Evolutionary conservation across 2,329 filamentous ascomycete species (phyloP).

Genomic region (Periconia sp.): DNA sequence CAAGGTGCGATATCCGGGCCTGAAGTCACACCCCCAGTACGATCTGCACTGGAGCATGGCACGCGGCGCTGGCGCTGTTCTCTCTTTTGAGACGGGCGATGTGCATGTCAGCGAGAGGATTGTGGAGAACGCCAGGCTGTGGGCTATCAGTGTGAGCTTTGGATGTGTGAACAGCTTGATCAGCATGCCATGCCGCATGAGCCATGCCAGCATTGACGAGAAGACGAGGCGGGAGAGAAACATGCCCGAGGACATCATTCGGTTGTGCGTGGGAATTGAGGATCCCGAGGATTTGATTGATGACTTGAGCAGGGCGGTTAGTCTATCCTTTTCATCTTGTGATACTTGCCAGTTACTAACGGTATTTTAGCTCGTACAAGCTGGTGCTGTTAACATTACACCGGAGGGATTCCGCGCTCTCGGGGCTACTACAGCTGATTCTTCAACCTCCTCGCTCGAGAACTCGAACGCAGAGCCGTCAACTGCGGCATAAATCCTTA

Average conservation of each 20-base stretch:
- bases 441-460: too few relatives aligned
- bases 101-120: conserved; percentile 84
- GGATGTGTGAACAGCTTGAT: conserved; percentile 98
- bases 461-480: conserved; percentile 8
- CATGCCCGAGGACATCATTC: conserved; percentile 96
- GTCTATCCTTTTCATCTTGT: conserved; percentile 47
- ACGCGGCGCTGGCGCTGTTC: conserved; percentile 88
- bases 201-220: conserved; percentile 95
- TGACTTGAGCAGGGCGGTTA: conserved; percentile 86
- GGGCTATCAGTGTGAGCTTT: conserved; percentile 96
- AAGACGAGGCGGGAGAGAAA: conserved; percentile 75
- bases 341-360: too few relatives aligned
- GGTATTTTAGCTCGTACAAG: conserved; percentile 74
- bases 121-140: conserved; percentile 88
- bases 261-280: conserved; percentile 95
- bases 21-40: conserved; percentile 95
- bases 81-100: conserved; percentile 96
- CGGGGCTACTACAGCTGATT: conserved; percentile 7
- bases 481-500: neutral
- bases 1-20: conserved; percentile 90
- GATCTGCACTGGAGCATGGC: conserved; percentile 96
- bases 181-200: conserved; percentile 99
- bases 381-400: conserved; percentile 87
- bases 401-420: conserved; percentile 79
- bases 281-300: conserved; percentile 91